Conservation (phyloP, 257 asterid species). For the Solanum pimpinellifolium region DNA sequence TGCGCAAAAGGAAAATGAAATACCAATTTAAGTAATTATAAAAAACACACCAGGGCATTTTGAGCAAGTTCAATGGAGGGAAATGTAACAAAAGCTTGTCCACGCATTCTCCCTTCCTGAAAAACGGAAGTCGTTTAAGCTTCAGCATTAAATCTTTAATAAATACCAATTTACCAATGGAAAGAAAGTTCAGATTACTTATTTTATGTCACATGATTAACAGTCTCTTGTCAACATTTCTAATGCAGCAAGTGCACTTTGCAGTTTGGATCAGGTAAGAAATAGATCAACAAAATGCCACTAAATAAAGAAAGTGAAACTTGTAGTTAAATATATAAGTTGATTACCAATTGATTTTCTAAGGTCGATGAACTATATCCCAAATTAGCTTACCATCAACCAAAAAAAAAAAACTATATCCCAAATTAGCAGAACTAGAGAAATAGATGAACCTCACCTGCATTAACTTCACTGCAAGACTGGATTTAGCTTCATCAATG, state of each 20-base stretch:
- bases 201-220: background rate
- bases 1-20: background rate
- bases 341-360: background rate
- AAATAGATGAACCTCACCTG: conserved; percentile 48
- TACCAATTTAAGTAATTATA: background rate
- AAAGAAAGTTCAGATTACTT: background rate
- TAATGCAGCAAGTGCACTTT: background rate
- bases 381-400: background rate
- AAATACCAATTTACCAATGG: background rate
- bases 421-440: background rate
- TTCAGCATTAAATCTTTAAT: background rate
- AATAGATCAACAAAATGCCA: background rate
- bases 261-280: background rate
- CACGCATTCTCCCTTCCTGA: conserved; percentile 99
- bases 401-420: background rate
- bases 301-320: background rate
- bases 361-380: background rate
- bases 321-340: background rate
- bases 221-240: background rate
- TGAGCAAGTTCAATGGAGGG: conserved; percentile 81
- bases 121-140: background rate
- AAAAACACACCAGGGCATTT: conserved; percentile 59
- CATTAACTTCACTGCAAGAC: conserved; percentile 73
- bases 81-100: conserved; percentile 92
- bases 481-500: conserved; percentile 60